phyloP scores from a whole-genome alignment of 352 stramenopile genomes.

The Globisporangium polare region DNA sequence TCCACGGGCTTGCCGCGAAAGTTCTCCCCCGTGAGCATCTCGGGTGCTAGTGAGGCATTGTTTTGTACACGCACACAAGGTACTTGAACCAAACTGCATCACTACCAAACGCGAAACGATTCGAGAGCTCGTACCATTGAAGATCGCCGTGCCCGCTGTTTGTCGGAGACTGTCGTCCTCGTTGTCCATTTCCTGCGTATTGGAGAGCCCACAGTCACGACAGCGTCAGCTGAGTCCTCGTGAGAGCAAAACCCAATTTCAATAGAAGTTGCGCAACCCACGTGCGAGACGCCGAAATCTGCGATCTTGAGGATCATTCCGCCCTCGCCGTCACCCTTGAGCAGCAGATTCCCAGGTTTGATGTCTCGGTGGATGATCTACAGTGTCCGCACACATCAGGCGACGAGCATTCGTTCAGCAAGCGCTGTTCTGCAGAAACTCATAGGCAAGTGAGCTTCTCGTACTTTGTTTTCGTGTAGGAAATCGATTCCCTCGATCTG shows the following conservation, averaged over 20 bases:
- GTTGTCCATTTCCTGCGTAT: slow-evolving; percentile 57
- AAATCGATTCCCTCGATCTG: slow-evolving; percentile 85
- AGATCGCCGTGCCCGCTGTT: slow-evolving; percentile 72
- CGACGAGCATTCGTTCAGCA: too few species aligned
- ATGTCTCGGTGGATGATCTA: slow-evolving; percentile 83
- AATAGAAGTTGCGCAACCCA: slow-evolving; percentile 10
- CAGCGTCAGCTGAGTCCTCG: neutral
- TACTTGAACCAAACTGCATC: neutral
- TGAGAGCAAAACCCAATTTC: neutral
- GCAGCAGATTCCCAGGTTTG: slow-evolving; percentile 73
- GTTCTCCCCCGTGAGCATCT: slow-evolving; percentile 77
- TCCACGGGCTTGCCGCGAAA: slow-evolving; percentile 85
- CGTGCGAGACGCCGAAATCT: slow-evolving; percentile 80
- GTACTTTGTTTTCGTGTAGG: slow-evolving; percentile 75
- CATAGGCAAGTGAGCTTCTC: too few species aligned
- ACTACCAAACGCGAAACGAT: neutral
- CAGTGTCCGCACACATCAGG: neutral
- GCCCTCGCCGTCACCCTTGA: slow-evolving; percentile 50
- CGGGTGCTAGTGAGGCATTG: slow-evolving; percentile 32
- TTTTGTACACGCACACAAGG: neutral
- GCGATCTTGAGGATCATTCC: slow-evolving; percentile 76
- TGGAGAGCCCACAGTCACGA: neutral
- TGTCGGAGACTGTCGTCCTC: slow-evolving; percentile 71
- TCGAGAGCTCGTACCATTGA: slow-evolving; percentile 40
- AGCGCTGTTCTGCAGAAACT: too few species aligned